These are phyloP conservation scores for Stephania yunnanensis DNA, from an alignment of 164 flowering plant species.

Conservation along the genomic window DNA sequence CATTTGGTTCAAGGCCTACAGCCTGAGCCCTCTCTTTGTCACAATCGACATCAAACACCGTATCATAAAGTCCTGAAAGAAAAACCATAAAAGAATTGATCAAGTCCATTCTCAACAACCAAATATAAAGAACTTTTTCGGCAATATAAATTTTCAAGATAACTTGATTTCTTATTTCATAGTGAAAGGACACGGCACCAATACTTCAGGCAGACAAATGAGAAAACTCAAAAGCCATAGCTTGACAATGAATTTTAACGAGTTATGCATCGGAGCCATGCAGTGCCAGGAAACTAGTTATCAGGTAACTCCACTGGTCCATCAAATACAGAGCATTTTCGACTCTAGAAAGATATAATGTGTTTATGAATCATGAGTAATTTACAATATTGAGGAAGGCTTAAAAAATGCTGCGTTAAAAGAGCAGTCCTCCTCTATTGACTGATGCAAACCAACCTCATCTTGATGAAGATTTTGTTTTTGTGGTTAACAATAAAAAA, in stretches of 20 bases:
- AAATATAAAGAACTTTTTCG: background rate
- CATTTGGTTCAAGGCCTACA: conserved; percentile 79
- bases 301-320: background rate
- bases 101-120: background rate
- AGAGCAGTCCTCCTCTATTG: too few species aligned
- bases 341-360: too few species aligned
- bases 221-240: background rate
- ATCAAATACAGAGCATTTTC: too few species aligned
- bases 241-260: background rate
- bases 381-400: too few species aligned
- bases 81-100: background rate
- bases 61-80: conserved; percentile 76
- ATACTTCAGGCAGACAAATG: background rate
- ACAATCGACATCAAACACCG: conserved; percentile 90
- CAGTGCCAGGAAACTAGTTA: too few species aligned
- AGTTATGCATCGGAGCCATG: background rate
- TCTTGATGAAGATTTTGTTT: too few species aligned
- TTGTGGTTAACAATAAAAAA: too few species aligned
- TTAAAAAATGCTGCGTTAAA: too few species aligned
- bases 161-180: background rate
- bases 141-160: background rate
- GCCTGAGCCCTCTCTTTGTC: conserved; percentile 86
- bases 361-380: too few species aligned
- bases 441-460: too few species aligned
- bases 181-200: background rate